phyloP scores from a whole-genome alignment of 2,329 filamentous ascomycete genomes.

The Xylaria hypoxylon region DNA sequence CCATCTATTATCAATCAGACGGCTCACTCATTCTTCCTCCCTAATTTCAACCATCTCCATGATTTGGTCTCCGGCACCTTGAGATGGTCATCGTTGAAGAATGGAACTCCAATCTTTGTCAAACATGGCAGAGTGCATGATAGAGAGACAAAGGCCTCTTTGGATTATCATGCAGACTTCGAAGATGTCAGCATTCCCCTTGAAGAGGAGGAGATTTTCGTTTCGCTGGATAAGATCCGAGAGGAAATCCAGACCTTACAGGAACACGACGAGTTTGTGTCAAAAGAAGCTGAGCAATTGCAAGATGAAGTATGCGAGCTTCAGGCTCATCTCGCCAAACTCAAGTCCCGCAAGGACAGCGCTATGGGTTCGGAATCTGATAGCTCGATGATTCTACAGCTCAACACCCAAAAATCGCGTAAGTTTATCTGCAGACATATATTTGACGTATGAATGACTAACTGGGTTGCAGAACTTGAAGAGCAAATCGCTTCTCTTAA shows the following conservation, averaged over 20 bases:
- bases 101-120: conserved; percentile 67
- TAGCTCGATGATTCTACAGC: conserved; percentile 56
- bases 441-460: conserved; percentile 31
- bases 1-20: conserved; percentile 56
- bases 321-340: conserved; percentile 61
- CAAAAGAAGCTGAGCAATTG: conserved; percentile 65
- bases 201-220: conserved; percentile 69
- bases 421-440: conserved; percentile 51
- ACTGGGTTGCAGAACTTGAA: conserved; percentile 62
- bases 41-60: conserved; percentile 65
- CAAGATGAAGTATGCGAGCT: conserved; percentile 64
- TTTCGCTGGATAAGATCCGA: conserved; percentile 72
- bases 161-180: conserved; percentile 60
- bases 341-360: conserved; percentile 58
- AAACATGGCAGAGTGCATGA: conserved; percentile 65
- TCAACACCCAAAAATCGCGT: conserved; percentile 67
- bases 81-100: conserved; percentile 62
- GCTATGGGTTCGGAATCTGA: conserved; percentile 59
- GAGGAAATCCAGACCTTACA: conserved; percentile 67
- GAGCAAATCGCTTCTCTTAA: conserved; percentile 70
- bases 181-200: conserved; percentile 63
- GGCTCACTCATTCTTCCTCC: conserved; percentile 65
- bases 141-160: conserved; percentile 51
- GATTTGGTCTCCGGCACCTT: conserved; percentile 68
- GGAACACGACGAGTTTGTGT: conserved; percentile 67